Evolutionary conservation across 202 grass and related monocot species (phyloP).

Genomic region (Schoenoplectus triqueter): DNA sequence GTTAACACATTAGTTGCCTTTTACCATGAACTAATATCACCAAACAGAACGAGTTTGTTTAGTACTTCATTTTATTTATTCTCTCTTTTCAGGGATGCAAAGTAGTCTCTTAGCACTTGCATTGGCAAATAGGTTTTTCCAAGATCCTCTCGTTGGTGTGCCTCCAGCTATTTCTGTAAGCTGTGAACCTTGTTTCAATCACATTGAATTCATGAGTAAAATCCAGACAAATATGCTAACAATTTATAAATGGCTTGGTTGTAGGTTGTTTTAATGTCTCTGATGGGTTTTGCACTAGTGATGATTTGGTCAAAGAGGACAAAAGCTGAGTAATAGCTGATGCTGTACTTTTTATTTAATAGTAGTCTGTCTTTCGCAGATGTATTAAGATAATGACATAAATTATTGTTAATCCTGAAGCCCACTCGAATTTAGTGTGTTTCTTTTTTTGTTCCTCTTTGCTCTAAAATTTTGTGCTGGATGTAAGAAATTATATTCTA

Average conservation of each 20-base stretch:
- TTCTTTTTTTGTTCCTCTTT: no score
- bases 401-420: neutral
- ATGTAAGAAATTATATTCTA: neutral
- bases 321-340: constrained; percentile 19
- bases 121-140: constrained; percentile 95
- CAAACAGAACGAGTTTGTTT: constrained; percentile 5
- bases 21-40: neutral
- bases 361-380: neutral
- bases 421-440: neutral
- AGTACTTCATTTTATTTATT: neutral
- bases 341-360: neutral
- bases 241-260: constrained; percentile 25
- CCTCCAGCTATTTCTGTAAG: constrained; percentile 92
- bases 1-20: no score
- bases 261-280: constrained; percentile 98
- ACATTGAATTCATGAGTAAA: neutral
- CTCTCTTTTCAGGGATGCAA: constrained; percentile 77
- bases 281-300: constrained; percentile 89
- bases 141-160: constrained; percentile 93
- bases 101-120: constrained; percentile 99
- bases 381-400: neutral
- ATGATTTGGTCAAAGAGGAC: constrained; percentile 88
- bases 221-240: neutral
- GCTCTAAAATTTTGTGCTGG: no score
- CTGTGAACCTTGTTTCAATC: constrained; percentile 27